Conservation (phyloP, 192 early-diverging fungal genomes). For the Haplosporangium gracile region DNA sequence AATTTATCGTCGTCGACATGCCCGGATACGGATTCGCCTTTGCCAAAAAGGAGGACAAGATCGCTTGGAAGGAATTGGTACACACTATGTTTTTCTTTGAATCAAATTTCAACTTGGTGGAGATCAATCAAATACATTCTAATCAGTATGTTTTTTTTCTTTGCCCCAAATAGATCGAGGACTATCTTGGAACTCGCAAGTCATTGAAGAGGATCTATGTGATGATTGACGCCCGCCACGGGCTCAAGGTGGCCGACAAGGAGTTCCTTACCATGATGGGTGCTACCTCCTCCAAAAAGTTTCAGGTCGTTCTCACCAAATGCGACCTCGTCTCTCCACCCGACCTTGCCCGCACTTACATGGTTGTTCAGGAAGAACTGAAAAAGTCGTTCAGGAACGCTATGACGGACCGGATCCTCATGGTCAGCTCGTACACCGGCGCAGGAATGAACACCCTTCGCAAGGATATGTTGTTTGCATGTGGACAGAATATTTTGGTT, state of each 20-base stretch:
- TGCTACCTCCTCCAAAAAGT: conserved; percentile 54
- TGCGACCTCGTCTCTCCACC: conserved; percentile 76
- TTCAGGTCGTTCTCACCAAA: conserved; percentile 77
- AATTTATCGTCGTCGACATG: conserved; percentile 83
- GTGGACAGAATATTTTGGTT: conserved; percentile 51
- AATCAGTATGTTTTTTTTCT: not conserved
- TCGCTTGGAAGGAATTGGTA: conserved; percentile 73
- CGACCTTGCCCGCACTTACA: conserved; percentile 73
- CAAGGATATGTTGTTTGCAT: conserved; percentile 74
- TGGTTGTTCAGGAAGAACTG: conserved; percentile 60
- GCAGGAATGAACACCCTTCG: conserved; percentile 77
- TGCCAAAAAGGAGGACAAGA: conserved; percentile 70
- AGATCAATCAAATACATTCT: not conserved
- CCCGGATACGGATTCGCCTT: conserved; percentile 88
- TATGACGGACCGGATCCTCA: conserved; percentile 60
- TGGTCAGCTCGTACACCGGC: conserved; percentile 72
- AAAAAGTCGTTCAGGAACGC: conserved; percentile 55
- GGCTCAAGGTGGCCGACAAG: conserved; percentile 69
- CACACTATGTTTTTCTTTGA: not conserved
- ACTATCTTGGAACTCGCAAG: conserved; percentile 69
- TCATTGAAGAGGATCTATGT: conserved; percentile 74
- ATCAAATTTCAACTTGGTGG: no score
- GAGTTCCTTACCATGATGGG: conserved; percentile 67
- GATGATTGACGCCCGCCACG: conserved; percentile 84
- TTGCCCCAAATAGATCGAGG: conserved; percentile 70